These are phyloP conservation scores for Amoeboaphelidium occidentale DNA, from an alignment of 371 early-diverging fungal genomes.

Conservation along the genomic window DNA sequence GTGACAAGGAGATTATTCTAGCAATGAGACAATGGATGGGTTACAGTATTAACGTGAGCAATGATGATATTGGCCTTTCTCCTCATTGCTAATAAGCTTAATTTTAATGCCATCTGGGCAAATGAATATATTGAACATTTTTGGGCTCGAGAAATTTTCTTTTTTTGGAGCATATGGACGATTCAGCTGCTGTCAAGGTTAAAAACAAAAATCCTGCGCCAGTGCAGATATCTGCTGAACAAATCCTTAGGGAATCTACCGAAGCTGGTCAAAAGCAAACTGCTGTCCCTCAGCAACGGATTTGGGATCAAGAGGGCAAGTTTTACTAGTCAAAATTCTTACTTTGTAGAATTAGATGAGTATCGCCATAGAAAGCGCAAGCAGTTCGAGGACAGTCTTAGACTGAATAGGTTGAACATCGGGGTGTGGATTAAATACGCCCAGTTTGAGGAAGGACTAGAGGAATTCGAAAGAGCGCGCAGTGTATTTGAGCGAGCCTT, in stretches of 20 bases:
- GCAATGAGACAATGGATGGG: slow-evolving; percentile 10
- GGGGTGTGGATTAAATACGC: slow-evolving; percentile 88
- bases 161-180: not conserved
- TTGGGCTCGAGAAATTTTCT: not conserved
- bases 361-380: slow-evolving; percentile 71
- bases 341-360: slow-evolving; percentile 42
- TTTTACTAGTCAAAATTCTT: too few species aligned
- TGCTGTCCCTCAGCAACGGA: slow-evolving; percentile 61
- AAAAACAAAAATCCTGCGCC: slow-evolving; percentile 91
- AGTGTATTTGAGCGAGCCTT: slow-evolving; percentile 77
- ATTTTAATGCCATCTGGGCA: not conserved
- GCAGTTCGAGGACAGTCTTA: slow-evolving; percentile 73
- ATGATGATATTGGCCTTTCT: not conserved
- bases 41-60: not conserved
- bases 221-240: slow-evolving; percentile 95
- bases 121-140: not conserved
- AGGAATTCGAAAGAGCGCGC: slow-evolving; percentile 60
- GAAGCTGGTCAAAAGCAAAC: slow-evolving; percentile 55
- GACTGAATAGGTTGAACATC: slow-evolving; percentile 54
- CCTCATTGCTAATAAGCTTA: not conserved
- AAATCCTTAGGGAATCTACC: slow-evolving; percentile 72
- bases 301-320: slow-evolving; percentile 67
- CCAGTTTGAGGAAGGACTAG: slow-evolving; percentile 73
- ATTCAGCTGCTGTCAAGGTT: slow-evolving; percentile 24
- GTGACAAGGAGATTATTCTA: slow-evolving; percentile 5